Percentiles rank a stretch among this genome's conserved stretches.
phyloP scores from a whole-genome alignment of 2,329 filamentous ascomycete species.

The Gliomastix tumulicola region DNA sequence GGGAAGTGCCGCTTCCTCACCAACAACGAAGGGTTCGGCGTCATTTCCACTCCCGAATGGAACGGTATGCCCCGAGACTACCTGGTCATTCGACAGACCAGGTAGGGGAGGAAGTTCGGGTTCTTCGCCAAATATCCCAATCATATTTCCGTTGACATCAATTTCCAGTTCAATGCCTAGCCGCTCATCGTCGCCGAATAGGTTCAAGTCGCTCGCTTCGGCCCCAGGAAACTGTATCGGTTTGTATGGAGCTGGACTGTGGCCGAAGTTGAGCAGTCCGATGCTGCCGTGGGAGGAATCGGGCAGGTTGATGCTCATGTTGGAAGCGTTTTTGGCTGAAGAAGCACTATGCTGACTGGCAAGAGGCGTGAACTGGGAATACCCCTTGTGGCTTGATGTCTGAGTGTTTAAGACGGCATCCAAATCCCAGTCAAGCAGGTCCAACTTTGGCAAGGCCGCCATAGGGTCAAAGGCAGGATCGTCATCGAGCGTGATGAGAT shows the following conservation, averaged over 20 bases:
- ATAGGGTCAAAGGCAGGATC: slow-evolving; percentile 64
- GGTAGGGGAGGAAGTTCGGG: slow-evolving; percentile 35
- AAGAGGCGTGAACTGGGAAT: slow-evolving; percentile 33
- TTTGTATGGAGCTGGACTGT: no score
- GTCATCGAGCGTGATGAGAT: slow-evolving; percentile 71
- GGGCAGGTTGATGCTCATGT: slow-evolving; percentile 11
- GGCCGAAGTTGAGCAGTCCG: no score
- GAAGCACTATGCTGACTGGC: slow-evolving; percentile 1
- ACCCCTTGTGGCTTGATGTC: slow-evolving; percentile 21
- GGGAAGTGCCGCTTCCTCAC: slow-evolving; percentile 25
- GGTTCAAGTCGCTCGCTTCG: slow-evolving; percentile 19
- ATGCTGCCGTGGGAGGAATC: slow-evolving; percentile 26
- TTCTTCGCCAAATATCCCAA: slow-evolving; percentile 31
- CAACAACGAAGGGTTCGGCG: no score
- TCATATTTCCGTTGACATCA: slow-evolving; percentile 42
- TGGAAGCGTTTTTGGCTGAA: not conserved
- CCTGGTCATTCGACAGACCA: no score
- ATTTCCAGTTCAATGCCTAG: slow-evolving; percentile 39
- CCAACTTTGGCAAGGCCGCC: slow-evolving; percentile 20
- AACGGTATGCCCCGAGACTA: no score
- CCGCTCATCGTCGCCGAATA: slow-evolving; percentile 30
- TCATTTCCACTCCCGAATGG: no score
- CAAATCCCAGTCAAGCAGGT: slow-evolving; percentile 22
- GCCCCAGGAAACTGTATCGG: no score
- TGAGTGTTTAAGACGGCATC: slow-evolving; percentile 24